Evolutionary conservation across 192 early-diverging fungal species (phyloP).

Genomic region (Podila horticola): DNA sequence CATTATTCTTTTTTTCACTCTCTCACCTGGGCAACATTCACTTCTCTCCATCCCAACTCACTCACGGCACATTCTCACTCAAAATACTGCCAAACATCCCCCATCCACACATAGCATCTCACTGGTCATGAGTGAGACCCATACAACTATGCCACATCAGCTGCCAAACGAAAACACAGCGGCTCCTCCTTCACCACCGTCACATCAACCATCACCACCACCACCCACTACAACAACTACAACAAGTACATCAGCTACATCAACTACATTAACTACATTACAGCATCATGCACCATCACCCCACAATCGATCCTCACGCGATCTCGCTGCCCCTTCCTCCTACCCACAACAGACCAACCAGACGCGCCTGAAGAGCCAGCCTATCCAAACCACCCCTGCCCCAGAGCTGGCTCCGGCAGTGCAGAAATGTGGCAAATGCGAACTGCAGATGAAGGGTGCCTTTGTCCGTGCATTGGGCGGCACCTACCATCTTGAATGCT

Average conservation of each 20-base stretch:
- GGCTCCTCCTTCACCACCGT: background rate
- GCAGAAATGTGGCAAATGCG: conserved; percentile 74
- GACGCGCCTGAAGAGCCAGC: conserved; percentile 34
- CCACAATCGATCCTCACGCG: conserved; percentile 14
- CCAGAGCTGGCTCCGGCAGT: conserved; percentile 46
- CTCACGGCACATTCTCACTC: background rate
- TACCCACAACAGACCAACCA: conserved; percentile 41
- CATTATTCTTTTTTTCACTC: background rate
- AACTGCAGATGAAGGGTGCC: conserved; percentile 80
- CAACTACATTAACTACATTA: background rate
- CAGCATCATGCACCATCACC: background rate
- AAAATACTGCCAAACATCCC: background rate
- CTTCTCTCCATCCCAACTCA: background rate
- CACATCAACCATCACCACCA: background rate
- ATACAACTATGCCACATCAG: conserved; percentile 12
- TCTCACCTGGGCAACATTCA: background rate
- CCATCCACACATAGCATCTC: background rate
- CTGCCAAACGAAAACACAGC: conserved; percentile 14
- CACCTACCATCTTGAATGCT: conserved; percentile 94
- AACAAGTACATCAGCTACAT: background rate
- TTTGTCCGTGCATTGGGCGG: conserved; percentile 88
- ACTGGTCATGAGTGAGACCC: conserved; percentile 29
- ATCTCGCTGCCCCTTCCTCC: conserved; percentile 22
- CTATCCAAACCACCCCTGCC: conserved; percentile 31
- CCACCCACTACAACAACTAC: conserved; percentile 1